Base-by-base conservation (phyloP, 768 basidiomycete species). In the Mrakia gelida region DNA sequence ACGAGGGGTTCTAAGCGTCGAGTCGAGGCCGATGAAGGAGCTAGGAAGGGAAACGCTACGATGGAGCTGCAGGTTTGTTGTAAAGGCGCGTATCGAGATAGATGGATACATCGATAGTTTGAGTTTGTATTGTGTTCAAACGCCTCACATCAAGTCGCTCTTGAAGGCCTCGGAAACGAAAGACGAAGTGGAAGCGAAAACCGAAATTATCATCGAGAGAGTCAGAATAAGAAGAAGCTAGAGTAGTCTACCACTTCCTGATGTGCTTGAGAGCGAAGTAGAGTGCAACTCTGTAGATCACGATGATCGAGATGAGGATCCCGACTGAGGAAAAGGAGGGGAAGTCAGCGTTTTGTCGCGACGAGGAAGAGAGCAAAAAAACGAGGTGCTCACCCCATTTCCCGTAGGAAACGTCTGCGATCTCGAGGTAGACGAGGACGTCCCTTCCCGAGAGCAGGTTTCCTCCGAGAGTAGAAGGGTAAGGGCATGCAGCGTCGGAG, bases 391-490 rank as follows among this genome's bases (percentile, higher is more conserved):
- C 41, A 70, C 67, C 11, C 67, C 67, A 70, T 23, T 61, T 43
- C 26, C 84, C 85, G 65, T 88, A 88, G 15, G 82, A 84, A n/a
- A 88, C 85, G 0, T 81, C 81, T 6, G 82, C 85, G 71, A 88
- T 87, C 7, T 86, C 86, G n/a, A 89, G 86, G 75, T 87, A 81
- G 62, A 78, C 65, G 13, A 89, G 82, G 0, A 90, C 86, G 79
- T 90, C 88, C 8, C 85, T 84, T 7, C 89, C 89, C 0, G 86
- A 84, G 2, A 89, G 84, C 0, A 86, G 87, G 79, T 82, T 83
- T 0, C 86, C 84, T 16, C 86, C 85, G 61, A 83, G 79, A 2
- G 88, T 87, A 18, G 87, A 86, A 16, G 88, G 87, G 81, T 88
- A 89, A 5, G 88, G 87, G 77, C 89, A 90, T 77, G 88, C 89